Conservation (phyloP, 495 filamentous ascomycete species). For the Talaromyces stipitatus region DNA sequence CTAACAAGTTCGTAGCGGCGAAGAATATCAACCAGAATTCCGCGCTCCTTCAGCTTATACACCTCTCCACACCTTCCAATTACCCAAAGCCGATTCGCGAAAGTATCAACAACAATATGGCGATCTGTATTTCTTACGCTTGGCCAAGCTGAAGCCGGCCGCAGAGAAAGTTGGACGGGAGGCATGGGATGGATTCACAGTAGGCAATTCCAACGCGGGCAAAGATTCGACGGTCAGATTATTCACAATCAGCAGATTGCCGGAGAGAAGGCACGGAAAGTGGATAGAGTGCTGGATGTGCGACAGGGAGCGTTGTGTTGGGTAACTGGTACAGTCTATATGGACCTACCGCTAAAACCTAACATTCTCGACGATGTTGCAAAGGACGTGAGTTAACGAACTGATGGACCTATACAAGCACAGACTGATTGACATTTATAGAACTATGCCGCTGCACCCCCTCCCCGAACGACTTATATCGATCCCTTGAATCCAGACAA, state of each 20-base stretch:
- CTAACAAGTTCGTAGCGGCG: conserved; percentile 20
- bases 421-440: conserved; percentile 19
- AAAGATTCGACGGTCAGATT: background rate
- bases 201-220: conserved; percentile 20
- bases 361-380: conserved; percentile 93
- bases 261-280: conserved; percentile 63
- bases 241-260: conserved; percentile 46
- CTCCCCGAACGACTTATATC: conserved; percentile 69
- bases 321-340: conserved; percentile 90
- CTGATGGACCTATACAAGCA: background rate
- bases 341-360: conserved; percentile 95
- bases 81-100: conserved; percentile 59
- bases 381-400: conserved; percentile 61
- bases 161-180: conserved; percentile 66
- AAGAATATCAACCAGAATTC: conserved; percentile 31
- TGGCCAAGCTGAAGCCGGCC: conserved; percentile 77
- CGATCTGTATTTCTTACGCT: conserved; percentile 92
- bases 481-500: conserved; percentile 35
- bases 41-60: conserved; percentile 61
- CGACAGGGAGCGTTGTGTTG: conserved; percentile 93
- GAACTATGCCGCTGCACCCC: conserved; percentile 83
- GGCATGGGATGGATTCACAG: conserved; percentile 67
- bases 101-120: conserved; percentile 93
- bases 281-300: conserved; percentile 88
- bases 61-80: conserved; percentile 61